Conservation (phyloP, 306 rosid genomes). For the Prosopis cineraria region DNA sequence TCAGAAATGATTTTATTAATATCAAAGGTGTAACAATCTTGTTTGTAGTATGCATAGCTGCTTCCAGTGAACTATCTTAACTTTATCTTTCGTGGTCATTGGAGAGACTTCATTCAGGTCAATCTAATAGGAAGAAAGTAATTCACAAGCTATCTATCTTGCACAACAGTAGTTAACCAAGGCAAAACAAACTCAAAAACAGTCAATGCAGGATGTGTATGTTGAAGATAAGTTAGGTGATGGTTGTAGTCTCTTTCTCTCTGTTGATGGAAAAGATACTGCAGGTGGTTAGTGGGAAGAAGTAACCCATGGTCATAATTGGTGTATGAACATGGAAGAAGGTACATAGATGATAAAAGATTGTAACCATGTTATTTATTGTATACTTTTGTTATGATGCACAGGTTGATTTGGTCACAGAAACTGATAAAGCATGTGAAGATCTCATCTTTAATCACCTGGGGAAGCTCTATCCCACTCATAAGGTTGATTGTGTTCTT, state of each 20-base stretch:
- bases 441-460: constrained; percentile 78
- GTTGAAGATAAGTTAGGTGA: background rate
- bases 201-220: background rate
- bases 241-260: background rate
- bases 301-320: background rate
- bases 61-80: background rate
- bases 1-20: background rate
- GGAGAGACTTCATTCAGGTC: background rate
- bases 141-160: background rate
- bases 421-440: constrained; percentile 93
- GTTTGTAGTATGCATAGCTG: background rate
- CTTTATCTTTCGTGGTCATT: background rate
- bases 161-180: background rate
- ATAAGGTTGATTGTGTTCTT: constrained; percentile 52
- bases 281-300: background rate
- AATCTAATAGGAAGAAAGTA: background rate
- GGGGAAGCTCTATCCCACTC: constrained; percentile 68
- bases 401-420: constrained; percentile 93
- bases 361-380: background rate
- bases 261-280: background rate
- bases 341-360: background rate
- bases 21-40: background rate
- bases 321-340: background rate
- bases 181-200: background rate
- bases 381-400: constrained; percentile 25